Evolutionary conservation across 495 filamentous ascomycete genomes (phyloP).

Genomic region (Amniculicola lignicola): DNA sequence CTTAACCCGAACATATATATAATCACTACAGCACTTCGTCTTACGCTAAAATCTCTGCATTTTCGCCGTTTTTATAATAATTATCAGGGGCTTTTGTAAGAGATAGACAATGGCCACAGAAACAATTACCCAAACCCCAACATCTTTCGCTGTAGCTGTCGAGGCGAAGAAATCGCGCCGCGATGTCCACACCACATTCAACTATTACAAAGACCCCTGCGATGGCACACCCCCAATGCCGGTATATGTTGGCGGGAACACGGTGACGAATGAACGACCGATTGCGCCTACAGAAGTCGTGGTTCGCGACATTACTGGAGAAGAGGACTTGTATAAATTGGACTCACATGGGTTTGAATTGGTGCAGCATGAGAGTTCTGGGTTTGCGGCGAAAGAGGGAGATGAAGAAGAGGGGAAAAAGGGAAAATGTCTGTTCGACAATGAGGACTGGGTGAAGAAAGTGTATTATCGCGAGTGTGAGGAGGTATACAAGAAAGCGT

Average conservation of each 20-base stretch:
- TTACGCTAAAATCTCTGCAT: too few species aligned
- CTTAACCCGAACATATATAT: too few species aligned
- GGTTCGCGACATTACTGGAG: neutral
- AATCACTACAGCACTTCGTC: too few species aligned
- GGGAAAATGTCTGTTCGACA: too few species aligned
- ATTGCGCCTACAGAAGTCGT: neutral
- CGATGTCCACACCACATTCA: constrained; percentile 8
- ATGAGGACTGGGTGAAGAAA: neutral
- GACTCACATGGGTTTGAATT: constrained; percentile 8
- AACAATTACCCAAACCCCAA: too few species aligned
- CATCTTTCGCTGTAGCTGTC: too few species aligned
- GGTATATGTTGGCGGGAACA: constrained; percentile 9
- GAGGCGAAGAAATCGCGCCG: too few species aligned
- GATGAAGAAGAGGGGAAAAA: neutral
- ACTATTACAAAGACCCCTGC: constrained; percentile 8
- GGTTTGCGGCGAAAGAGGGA: neutral
- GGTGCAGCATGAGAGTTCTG: neutral
- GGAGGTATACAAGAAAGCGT: constrained; percentile 7
- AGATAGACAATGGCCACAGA: too few species aligned
- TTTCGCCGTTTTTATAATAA: too few species aligned
- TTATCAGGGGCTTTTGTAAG: too few species aligned
- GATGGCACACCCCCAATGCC: constrained; percentile 10
- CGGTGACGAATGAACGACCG: constrained; percentile 11
- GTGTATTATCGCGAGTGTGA: constrained; percentile 10
- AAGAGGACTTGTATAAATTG: neutral